Base-by-base conservation (phyloP, 768 basidiomycete species). In the Pisolithus marmoratus region DNA sequence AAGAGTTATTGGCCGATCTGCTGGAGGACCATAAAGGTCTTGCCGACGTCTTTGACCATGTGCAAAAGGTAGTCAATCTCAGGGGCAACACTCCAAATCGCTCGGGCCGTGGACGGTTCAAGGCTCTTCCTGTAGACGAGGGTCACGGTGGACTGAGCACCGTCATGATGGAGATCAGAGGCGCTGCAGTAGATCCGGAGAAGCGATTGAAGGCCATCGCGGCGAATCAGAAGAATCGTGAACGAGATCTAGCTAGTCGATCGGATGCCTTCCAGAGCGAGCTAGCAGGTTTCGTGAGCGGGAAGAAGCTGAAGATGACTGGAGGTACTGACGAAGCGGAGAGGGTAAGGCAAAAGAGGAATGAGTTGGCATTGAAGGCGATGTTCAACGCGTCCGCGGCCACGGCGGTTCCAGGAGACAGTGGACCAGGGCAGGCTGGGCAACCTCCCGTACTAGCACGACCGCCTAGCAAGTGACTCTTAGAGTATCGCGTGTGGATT, bases 21-120 rank as follows among this genome's bases (percentile, higher is more conserved):
- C 71, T 89, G 56, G 94, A 94, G 63, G 95, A 99, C 64, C 84
- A 94, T 70, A 91, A 91, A 66, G 89, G 94, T n/a, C 82, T 90
- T 40, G 60, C 75, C 23, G 86, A 91, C 60, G 83, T 97, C n/a
- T 85, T 88, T 57, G 85, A 86, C 1, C 93, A 94, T 61, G 87
- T 99, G 36, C 85, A 92, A 69, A 87, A 94, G 65, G 89, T 96
- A 64, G 89, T 87, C 63, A 83, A 79, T 29, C 69, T 90, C 14
- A 82, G 83, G 7, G 77, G 78, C 9, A 70, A 77, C 3, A 73
- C 74, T 27, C 63, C 73, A 5, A 69, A 72, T 14, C 71, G 77
- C 11, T 54, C 62, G 41, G 49, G 70, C 29, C 68, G 75, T 31
- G 71, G 64, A 38, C 77, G 78, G 45, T 88, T 84, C 71, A 79